These are phyloP conservation scores for Globisporangium abappressorium DNA, from an alignment of 352 stramenopile species.

Conservation along the genomic window DNA sequence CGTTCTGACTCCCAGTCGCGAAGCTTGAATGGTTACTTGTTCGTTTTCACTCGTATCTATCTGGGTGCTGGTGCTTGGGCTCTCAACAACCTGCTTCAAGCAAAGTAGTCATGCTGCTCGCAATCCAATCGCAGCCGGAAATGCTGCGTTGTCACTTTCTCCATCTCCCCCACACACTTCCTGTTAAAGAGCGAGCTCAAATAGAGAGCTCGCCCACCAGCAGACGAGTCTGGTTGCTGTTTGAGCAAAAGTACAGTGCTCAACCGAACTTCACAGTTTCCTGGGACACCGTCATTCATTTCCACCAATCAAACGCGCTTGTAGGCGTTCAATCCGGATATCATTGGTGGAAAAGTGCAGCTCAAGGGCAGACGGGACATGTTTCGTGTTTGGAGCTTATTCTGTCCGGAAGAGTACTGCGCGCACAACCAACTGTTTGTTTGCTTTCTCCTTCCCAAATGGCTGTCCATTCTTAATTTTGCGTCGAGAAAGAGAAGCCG, in stretches of 20 bases:
- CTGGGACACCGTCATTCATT: neutral
- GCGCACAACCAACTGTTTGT: slow-evolving; percentile 4
- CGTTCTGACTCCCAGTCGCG: too few relatives aligned
- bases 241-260: neutral
- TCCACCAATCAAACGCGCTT: neutral
- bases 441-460: neutral
- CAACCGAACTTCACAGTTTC: neutral
- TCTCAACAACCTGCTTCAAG: neutral
- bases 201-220: too few relatives aligned
- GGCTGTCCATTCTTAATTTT: slow-evolving; percentile 16
- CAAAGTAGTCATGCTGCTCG: neutral
- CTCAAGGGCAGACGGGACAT: neutral
- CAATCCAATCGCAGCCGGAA: neutral
- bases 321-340: too few relatives aligned
- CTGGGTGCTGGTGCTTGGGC: neutral
- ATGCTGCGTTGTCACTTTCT: too few relatives aligned
- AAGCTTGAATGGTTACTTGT: neutral
- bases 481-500: slow-evolving; percentile 11
- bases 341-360: neutral
- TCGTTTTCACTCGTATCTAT: neutral
- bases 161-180: too few relatives aligned
- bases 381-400: neutral
- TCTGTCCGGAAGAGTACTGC: slow-evolving; percentile 10
- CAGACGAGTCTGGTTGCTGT: neutral
- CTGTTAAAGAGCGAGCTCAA: too few relatives aligned